Evolutionary conservation across 345 rosid species (phyloP), one percentile per base, ranked within the genome.

Genomic region (Kernera saxatilis): DNA sequence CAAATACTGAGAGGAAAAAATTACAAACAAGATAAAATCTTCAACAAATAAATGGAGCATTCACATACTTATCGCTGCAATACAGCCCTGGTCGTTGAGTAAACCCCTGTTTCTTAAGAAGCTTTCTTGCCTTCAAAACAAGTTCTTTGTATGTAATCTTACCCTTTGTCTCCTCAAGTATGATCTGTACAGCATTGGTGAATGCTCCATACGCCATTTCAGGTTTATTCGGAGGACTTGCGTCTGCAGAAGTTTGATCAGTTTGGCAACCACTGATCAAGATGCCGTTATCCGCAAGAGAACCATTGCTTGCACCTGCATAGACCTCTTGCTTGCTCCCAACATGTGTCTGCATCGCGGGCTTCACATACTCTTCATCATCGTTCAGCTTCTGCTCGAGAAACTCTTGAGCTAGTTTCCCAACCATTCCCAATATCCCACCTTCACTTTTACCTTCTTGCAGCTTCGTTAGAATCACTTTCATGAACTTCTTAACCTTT

Each of bases 401-500:
- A 77, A 91, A 85, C 67, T 94, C 91, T 78, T 85, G 94, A 11
- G 92, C 96, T 58, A 93, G 81, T 46, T 73, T 74, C 11, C 98
- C 97, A 17, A 91, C 86, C 86, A 85, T 82, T 36, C 98, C 99
- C 59, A 89, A 21, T 73, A 93, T 70, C 26, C 93, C 94, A 50
- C 98, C 86, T 45, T 46, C 64, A 12, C 78, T 77, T 13, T 84
- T 84, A 15, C 78, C 76, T 45, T 71, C 77, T 60, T 86, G 79
- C 33, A 91, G 83, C 72, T 91, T 94, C 73, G 67, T 70, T 68
- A 86, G 35, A 19, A 94, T 60, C 64, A 91, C 82, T 36, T 91
- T 87, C 99, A 94, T 91, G 74, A 94, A 94, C 72, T 94, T 94
- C 54, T 91, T 94, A 72, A 91, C 90, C 76, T 94, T 91, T 41